These are phyloP conservation scores for Sphagnum fallax DNA, from an alignment of 228 moss, liverwort and hornwort species.

Conservation along the genomic window DNA sequence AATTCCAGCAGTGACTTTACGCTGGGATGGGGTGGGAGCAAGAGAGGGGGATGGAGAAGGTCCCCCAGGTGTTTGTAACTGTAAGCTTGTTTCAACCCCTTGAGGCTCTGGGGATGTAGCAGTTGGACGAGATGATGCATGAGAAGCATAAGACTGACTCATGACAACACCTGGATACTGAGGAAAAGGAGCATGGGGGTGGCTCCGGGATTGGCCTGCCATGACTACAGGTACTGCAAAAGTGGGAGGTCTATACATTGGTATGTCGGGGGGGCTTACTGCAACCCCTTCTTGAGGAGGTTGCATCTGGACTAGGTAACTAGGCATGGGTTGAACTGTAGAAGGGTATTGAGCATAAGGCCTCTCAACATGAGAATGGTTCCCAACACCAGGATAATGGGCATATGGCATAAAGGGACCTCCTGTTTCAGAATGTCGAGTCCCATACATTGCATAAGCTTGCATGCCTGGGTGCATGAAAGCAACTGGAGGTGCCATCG, in stretches of 20 bases:
- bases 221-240: constrained; percentile 37
- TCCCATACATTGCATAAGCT: constrained; percentile 70
- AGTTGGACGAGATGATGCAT: constrained; percentile 7
- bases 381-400: constrained; percentile 50
- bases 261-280: constrained; percentile 22
- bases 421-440: constrained; percentile 57
- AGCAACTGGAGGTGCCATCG: constrained; percentile 57
- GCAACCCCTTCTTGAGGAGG: constrained; percentile 54
- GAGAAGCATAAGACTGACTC: constrained; percentile 16
- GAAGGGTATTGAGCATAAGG: constrained; percentile 92
- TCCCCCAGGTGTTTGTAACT: constrained; percentile 54
- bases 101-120: constrained; percentile 38
- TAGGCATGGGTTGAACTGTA: constrained; percentile 54
- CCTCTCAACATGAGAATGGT: constrained; percentile 81
- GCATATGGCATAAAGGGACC: constrained; percentile 71
- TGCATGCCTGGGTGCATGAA: constrained; percentile 63
- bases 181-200: constrained; percentile 21
- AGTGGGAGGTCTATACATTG: constrained; percentile 55
- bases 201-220: constrained; percentile 39
- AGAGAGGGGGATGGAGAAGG: constrained; percentile 11
- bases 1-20: constrained; percentile 1
- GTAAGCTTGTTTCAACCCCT: constrained; percentile 56
- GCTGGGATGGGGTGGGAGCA: constrained; percentile 22
- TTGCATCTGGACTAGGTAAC: constrained; percentile 91
- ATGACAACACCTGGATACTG: constrained; percentile 10